These are phyloP conservation scores for Candida maris DNA, from an alignment of 805 yeast genomes.

Conservation along the genomic window DNA sequence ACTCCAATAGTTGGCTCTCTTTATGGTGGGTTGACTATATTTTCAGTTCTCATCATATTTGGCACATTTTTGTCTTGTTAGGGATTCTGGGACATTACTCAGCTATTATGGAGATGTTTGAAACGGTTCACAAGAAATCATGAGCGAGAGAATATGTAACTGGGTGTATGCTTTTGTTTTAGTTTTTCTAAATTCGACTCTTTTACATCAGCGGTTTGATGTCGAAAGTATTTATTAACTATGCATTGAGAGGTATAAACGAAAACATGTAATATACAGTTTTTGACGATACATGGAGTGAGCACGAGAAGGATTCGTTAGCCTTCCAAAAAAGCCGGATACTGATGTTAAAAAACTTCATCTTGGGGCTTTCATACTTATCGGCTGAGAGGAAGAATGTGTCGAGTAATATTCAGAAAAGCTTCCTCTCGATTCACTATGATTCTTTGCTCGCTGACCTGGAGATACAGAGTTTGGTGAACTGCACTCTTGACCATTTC, in stretches of 20 bases:
- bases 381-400: conserved; percentile 27
- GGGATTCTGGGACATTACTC: conserved; percentile 89
- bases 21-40: conserved; percentile 84
- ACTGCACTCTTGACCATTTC: not conserved
- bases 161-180: too few relatives aligned
- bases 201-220: too few relatives aligned
- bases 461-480: not conserved
- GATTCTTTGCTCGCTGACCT: not conserved
- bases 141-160: too few relatives aligned
- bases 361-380: conserved; percentile 16
- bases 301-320: too few relatives aligned
- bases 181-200: too few relatives aligned
- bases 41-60: conserved; percentile 78
- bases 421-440: conserved; percentile 6
- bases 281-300: too few relatives aligned
- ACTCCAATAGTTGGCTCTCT: conserved; percentile 42
- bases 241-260: too few relatives aligned
- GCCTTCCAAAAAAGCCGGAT: too few relatives aligned
- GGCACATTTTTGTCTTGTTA: conserved; percentile 89
- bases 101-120: conserved; percentile 71
- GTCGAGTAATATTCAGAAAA: conserved; percentile 29
- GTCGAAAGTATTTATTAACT: too few relatives aligned
- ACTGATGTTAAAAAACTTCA: too few relatives aligned
- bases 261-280: too few relatives aligned
- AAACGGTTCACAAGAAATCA: conserved; percentile 18